Conservation (phyloP, 257 asterid species). For the Nicotiana attenuata region DNA sequence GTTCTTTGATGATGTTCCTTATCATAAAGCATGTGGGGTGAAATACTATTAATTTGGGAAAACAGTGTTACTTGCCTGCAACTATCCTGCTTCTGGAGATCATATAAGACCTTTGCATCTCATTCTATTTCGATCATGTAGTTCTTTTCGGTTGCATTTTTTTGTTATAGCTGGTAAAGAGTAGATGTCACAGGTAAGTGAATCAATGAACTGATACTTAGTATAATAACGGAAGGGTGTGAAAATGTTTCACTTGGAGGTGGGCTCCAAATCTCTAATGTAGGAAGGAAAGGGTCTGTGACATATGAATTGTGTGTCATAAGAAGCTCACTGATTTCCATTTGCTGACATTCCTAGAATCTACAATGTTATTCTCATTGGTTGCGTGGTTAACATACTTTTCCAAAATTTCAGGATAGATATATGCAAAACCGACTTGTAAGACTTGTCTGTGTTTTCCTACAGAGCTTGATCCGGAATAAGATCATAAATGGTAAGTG, state of each 20-base stretch:
- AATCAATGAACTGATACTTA: background rate
- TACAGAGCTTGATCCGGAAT: conserved; percentile 89
- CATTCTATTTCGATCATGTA: background rate
- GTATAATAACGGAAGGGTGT: background rate
- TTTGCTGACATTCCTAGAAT: background rate
- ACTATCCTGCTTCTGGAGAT: background rate
- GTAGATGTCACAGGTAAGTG: background rate
- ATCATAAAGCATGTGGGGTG: background rate
- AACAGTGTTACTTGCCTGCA: background rate
- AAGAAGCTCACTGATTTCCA: background rate
- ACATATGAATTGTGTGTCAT: background rate
- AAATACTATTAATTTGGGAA: background rate
- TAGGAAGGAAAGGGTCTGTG: background rate
- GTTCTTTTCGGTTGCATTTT: background rate
- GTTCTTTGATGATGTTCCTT: background rate
- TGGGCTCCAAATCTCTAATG: background rate
- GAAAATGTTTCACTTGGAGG: background rate
- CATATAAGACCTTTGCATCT: background rate
- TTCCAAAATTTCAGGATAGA: conserved; percentile 61
- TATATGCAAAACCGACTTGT: conserved; percentile 97
- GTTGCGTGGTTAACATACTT: background rate
- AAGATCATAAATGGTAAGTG: conserved; percentile 80
- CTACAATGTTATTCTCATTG: background rate
- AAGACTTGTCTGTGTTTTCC: conserved; percentile 92
- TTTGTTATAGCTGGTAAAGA: background rate